These are phyloP conservation scores for Aspergillus sp. DNA, from an alignment of 2,329 filamentous ascomycete genomes.

Conservation along the genomic window DNA sequence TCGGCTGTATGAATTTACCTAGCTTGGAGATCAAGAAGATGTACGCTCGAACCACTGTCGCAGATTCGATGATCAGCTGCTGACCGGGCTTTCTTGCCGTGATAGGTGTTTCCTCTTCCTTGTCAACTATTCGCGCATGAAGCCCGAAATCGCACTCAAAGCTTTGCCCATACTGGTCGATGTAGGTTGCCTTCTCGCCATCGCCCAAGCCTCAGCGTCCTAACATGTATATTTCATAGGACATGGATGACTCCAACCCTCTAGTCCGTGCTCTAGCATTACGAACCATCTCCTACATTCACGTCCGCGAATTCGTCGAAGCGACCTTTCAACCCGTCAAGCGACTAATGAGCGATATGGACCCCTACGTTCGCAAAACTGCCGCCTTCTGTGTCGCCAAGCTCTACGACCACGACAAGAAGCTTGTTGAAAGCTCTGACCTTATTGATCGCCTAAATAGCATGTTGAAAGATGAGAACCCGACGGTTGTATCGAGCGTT, in stretches of 20 bases:
- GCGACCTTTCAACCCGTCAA: conserved; percentile 83
- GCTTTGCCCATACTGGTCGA: conserved; percentile 83
- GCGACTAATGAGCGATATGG: conserved; percentile 74
- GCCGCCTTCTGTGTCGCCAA: conserved; percentile 96
- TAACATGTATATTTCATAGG: conserved; percentile 49
- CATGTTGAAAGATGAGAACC: conserved; percentile 91
- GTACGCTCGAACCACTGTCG: conserved; percentile 47
- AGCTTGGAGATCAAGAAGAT: conserved; percentile 99
- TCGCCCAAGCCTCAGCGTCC: not conserved
- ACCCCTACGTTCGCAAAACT: conserved; percentile 97
- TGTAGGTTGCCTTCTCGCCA: conserved; percentile 46
- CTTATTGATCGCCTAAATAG: conserved; percentile 87
- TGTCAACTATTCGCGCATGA: conserved; percentile 93
- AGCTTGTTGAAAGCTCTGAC: conserved; percentile 85
- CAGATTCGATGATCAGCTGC: conserved; percentile 5
- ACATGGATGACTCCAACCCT: conserved; percentile 91
- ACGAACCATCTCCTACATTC: conserved; percentile 95
- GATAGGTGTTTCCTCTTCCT: conserved; percentile 93
- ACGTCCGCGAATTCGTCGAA: conserved; percentile 93
- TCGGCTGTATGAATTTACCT: conserved; percentile 90
- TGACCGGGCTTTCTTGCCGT: not conserved
- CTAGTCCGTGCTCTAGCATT: conserved; percentile 87
- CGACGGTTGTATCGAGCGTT: conserved; percentile 93
- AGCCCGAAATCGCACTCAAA: conserved; percentile 90
- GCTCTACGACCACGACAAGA: conserved; percentile 91